A percentile compares a stretch with the other conserved stretches of the same genome.
phyloP scores from a whole-genome alignment of 306 rosid species.

The Lablab purpureus region DNA sequence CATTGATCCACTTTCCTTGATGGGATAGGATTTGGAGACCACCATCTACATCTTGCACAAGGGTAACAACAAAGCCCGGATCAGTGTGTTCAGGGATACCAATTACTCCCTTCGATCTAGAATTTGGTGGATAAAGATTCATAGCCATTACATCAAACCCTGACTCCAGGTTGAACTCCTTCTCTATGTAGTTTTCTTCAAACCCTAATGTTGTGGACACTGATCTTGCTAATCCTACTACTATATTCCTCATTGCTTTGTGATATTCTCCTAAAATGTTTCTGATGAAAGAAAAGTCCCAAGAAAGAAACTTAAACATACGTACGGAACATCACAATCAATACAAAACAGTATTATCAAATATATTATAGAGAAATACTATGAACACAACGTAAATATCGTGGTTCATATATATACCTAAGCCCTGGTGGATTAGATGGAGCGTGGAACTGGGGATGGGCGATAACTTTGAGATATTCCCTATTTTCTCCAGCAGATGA shows the following conservation, averaged over 20 bases:
- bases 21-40: slow-evolving; percentile 64
- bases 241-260: slow-evolving; percentile 49
- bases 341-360: neutral
- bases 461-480: slow-evolving; percentile 56
- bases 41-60: slow-evolving; percentile 63
- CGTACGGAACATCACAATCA: too few relatives aligned
- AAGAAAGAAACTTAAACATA: neutral
- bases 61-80: slow-evolving; percentile 62
- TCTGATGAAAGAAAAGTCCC: slow-evolving; percentile 19
- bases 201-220: slow-evolving; percentile 55
- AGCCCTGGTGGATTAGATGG: slow-evolving; percentile 46
- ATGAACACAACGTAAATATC: neutral
- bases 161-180: slow-evolving; percentile 53
- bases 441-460: slow-evolving; percentile 53
- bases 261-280: slow-evolving; percentile 51
- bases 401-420: slow-evolving; percentile 40
- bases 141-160: slow-evolving; percentile 64
- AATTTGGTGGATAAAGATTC: slow-evolving; percentile 62
- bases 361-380: neutral
- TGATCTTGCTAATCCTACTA: slow-evolving; percentile 50
- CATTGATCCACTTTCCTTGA: slow-evolving; percentile 58
- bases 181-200: slow-evolving; percentile 62
- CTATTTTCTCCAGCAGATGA: slow-evolving; percentile 54
- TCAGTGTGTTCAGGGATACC: slow-evolving; percentile 63
- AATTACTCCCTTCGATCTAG: slow-evolving; percentile 43